Evolutionary conservation across 2,329 filamentous ascomycete species (phyloP), one percentile per base, ranked within the genome.

Genomic region (Botryotinia calthae): DNA sequence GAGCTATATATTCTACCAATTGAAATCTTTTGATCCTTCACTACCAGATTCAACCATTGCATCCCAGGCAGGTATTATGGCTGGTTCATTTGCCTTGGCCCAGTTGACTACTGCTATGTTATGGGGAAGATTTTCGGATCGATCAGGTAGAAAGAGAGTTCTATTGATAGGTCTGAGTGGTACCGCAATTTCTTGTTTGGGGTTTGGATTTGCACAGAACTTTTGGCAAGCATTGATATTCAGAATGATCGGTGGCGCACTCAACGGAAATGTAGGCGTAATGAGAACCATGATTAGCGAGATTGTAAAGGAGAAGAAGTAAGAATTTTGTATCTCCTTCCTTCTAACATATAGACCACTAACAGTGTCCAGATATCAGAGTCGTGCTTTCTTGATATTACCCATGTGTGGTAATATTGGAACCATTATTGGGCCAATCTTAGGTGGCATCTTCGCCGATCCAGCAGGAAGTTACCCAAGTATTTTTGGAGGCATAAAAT

Each of bases 261-360:
- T 93, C 66, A 93, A 93, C 79, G 91, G 91, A 2, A 94, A 93
- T 79, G 87, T 93, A 2, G 91, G 91, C 0, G 90, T 93, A 4
- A 91, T 93, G 89, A 84, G 91, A 74, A 93, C 90, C 9, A 91
- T 93, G 87, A 91, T 93, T 63, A 87, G 87, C 2, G 91, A 94
- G 81, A 90, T 92, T 48, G 88, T 93, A 54, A 85, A 86, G 67
- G 91, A 93, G 82, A 92, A 91, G 81, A 91, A 87, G 84, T 91
- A 61, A 73, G 74, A 18, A 69, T 68, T 44, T 20, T 20, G 6
- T 25, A 16, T 8, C 46, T 22, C 8, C 61, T 20, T 34, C 56
- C 6, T 9, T 2, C 1, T 14, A 40, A 65, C 1, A 7, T 18
- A n/a, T 34, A 12, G 28, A 28, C 14, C 0, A 42, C 65, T 74